Evolutionary conservation across 2,329 filamentous ascomycete species (phyloP).

Genomic region (Fusarium sterilihyphosum): DNA sequence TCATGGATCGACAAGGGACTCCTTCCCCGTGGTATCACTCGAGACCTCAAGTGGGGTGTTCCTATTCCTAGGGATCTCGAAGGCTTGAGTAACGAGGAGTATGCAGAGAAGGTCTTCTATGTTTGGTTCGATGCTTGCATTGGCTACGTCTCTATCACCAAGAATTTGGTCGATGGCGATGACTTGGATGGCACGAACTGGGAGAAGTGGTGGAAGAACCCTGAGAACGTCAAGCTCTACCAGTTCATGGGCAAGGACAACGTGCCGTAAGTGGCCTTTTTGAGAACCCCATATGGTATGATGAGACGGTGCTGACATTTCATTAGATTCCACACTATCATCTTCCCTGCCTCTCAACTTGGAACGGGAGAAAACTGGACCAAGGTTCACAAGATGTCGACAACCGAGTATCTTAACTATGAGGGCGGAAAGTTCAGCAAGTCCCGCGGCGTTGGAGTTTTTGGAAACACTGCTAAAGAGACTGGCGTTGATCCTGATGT

Average conservation of each 20-base stretch:
- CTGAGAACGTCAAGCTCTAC: conserved; percentile 86
- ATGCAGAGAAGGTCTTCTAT: conserved; percentile 79
- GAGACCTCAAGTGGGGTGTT: conserved; percentile 91
- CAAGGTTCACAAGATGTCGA: conserved; percentile 86
- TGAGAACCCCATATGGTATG: background rate
- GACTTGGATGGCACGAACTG: conserved; percentile 69
- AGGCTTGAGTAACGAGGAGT: conserved; percentile 63
- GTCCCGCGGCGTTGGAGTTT: conserved; percentile 88
- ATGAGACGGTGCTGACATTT: conserved; percentile 5
- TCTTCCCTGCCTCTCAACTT: conserved; percentile 88
- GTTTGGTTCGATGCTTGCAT: conserved; percentile 95
- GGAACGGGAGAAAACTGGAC: conserved; percentile 90
- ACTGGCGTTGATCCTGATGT: conserved; percentile 86
- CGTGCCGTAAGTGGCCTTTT: conserved; percentile 61
- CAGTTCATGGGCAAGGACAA: conserved; percentile 90
- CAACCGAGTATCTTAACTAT: conserved; percentile 88
- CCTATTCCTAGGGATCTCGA: conserved; percentile 60
- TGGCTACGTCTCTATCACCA: conserved; percentile 94
- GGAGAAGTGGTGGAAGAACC: conserved; percentile 95
- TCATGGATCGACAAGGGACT: conserved; percentile 87
- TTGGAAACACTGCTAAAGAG: conserved; percentile 87
- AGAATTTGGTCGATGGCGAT: conserved; percentile 76
- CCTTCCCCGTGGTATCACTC: conserved; percentile 86
- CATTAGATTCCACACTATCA: conserved; percentile 75
- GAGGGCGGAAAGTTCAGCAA: conserved; percentile 94